Conservation (phyloP, 2,329 filamentous ascomycete genomes). For the Mycosphaerelloides madeirae region DNA sequence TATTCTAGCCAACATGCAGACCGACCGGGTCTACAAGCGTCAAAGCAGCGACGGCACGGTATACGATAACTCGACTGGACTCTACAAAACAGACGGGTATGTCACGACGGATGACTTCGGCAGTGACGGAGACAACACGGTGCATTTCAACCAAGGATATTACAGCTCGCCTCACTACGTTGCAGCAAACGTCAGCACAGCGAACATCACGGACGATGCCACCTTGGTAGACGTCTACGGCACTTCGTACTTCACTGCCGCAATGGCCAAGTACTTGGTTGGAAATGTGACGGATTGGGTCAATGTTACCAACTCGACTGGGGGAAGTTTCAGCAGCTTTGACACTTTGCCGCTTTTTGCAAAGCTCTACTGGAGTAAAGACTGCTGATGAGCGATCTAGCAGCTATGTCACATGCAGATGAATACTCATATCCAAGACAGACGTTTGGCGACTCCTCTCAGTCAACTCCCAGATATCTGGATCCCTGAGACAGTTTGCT, state of each 20-base stretch:
- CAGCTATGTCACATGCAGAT: too few species aligned
- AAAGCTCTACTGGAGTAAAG: slow-evolving; percentile 16
- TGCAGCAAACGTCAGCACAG: slow-evolving; percentile 18
- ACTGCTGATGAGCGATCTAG: slow-evolving; percentile 13
- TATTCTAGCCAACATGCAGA: slow-evolving; percentile 24
- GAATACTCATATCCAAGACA: too few species aligned
- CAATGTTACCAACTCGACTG: slow-evolving; percentile 18
- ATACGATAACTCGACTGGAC: slow-evolving; percentile 14
- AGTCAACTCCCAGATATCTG: too few species aligned
- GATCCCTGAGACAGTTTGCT: too few species aligned
- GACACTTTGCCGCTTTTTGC: slow-evolving; percentile 16
- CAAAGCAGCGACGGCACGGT: slow-evolving; percentile 8
- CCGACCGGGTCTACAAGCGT: slow-evolving; percentile 19
- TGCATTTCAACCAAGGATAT: slow-evolving; percentile 35
- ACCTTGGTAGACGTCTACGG: slow-evolving; percentile 19
- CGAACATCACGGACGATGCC: slow-evolving; percentile 15
- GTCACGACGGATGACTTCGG: slow-evolving; percentile 56
- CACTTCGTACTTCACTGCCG: slow-evolving; percentile 17
- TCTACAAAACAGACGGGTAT: slow-evolving; percentile 44
- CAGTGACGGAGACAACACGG: slow-evolving; percentile 53
- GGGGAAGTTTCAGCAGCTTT: slow-evolving; percentile 15
- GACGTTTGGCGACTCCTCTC: too few species aligned
- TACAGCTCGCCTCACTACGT: slow-evolving; percentile 15
- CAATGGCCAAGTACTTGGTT: slow-evolving; percentile 15
- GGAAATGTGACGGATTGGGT: slow-evolving; percentile 17